Evolutionary conservation across 2,329 filamentous ascomycete genomes (phyloP).

Genomic region (Blumeriella jaapii): DNA sequence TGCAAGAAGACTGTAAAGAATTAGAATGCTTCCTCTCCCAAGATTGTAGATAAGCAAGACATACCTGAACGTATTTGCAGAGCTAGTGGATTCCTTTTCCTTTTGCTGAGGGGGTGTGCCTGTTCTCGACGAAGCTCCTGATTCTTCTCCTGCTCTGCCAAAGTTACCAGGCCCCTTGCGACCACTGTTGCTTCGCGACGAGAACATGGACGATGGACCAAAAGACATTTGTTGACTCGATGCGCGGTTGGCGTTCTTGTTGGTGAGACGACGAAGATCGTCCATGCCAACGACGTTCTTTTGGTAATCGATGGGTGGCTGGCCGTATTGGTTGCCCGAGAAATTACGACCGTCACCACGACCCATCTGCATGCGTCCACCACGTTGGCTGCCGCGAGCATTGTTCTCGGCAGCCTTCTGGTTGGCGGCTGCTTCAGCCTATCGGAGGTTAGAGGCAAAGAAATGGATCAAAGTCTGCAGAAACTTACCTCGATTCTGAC

Average conservation of each 20-base stretch:
- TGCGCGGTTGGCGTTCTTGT: constrained; percentile 49
- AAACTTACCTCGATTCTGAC: constrained; percentile 64
- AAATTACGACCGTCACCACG: constrained; percentile 83
- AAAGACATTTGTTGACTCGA: constrained; percentile 52
- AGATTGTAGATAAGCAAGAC: constrained; percentile 24
- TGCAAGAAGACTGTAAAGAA: constrained; percentile 37
- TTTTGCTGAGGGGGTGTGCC: constrained; percentile 73
- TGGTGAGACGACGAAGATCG: constrained; percentile 71
- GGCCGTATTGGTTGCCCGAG: constrained; percentile 57
- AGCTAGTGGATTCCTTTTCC: constrained; percentile 49
- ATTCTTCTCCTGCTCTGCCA: constrained; percentile 69
- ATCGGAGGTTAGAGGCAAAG: constrained; percentile 20
- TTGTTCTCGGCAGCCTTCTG: constrained; percentile 66
- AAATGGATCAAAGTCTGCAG: not conserved
- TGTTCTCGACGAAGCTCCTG: constrained; percentile 76
- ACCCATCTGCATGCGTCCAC: constrained; percentile 60
- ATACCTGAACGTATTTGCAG: constrained; percentile 91
- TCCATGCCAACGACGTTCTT: constrained; percentile 83
- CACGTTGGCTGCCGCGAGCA: constrained; percentile 49
- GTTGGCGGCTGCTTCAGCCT: constrained; percentile 63
- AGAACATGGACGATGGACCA: constrained; percentile 78
- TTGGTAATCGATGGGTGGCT: constrained; percentile 56
- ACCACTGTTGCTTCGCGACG: constrained; percentile 82
- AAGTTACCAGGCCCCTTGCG: constrained; percentile 67
- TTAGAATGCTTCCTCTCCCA: constrained; percentile 18